A percentile compares a stretch with the other conserved stretches of the same genome.
These are phyloP conservation scores for Elaphomyces granulatus DNA, from an alignment of 495 filamentous ascomycete species.

Conservation along the genomic window DNA sequence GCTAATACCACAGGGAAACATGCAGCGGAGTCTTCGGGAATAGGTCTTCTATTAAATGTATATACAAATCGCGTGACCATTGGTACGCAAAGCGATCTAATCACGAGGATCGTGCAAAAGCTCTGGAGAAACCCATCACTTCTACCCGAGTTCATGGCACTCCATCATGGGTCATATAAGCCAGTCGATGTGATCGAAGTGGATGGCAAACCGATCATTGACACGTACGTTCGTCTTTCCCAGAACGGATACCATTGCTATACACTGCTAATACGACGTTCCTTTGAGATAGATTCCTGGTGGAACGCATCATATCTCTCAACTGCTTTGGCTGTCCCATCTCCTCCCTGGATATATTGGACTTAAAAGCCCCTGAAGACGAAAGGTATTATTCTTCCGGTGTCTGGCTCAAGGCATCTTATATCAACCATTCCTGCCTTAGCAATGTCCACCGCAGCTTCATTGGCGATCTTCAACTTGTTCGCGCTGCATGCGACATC, in stretches of 20 bases:
- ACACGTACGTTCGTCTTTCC: too few species aligned
- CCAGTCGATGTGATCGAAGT: conserved; percentile 19
- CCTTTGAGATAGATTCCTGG: conserved; percentile 28
- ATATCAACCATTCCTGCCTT: conserved; percentile 42
- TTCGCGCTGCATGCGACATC: conserved; percentile 36
- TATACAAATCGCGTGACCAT: too few species aligned
- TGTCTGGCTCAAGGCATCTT: conserved; percentile 40
- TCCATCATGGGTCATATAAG: conserved; percentile 30
- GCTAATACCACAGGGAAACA: conserved; percentile 5
- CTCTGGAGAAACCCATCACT: conserved; percentile 37
- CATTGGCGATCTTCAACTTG: conserved; percentile 45
- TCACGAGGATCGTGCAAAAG: conserved; percentile 32
- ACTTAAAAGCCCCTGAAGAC: conserved; percentile 15
- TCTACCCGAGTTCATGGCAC: conserved; percentile 18
- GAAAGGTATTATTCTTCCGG: too few species aligned
- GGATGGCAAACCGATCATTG: conserved; percentile 34
- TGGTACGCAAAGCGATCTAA: too few species aligned
- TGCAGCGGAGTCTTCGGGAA: too few species aligned
- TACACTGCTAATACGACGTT: too few species aligned
- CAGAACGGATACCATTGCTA: too few species aligned
- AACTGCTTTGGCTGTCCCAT: conserved; percentile 37
- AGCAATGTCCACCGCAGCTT: conserved; percentile 33
- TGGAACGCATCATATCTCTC: conserved; percentile 29
- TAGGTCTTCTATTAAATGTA: too few species aligned
- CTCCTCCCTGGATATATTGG: conserved; percentile 18